Evolutionary conservation across 495 filamentous ascomycete species (phyloP), one percentile per base, ranked within the genome.

Genomic region (Xylaria grammica): DNA sequence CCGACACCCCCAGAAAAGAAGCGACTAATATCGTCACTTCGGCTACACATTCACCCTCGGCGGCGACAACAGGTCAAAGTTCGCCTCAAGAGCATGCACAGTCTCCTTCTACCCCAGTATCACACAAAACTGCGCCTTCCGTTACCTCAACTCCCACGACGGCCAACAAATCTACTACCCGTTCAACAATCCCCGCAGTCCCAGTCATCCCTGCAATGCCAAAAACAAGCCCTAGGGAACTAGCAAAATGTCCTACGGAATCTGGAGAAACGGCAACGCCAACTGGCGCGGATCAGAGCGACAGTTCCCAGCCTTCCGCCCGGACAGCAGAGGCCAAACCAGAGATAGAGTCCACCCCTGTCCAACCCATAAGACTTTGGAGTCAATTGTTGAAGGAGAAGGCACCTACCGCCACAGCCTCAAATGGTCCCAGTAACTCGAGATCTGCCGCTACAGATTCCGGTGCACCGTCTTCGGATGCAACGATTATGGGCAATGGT

Each of bases 141-240:
- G 52, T 64, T 26, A 30, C 65, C 9, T 67, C 69, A 22, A 71
- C 74, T 10, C 64, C 78, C 26, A 57, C 69, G 8, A 75, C 83
- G 66, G 49, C 74, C 10, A 67, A 79, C 17, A 84, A 86, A 66
- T 73, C 84, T 8, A 75, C 81, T 10, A 67, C 80, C 34, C 79
- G 80, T 11, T 69, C 85, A 11, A 78, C 80, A 51, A 76, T 86
- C 24, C 89, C 90, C 13, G 79, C 87, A 36, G 75, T 91, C 44
- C 91, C 92, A 4, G 82, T 92, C 32, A 75, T 91, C 24, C 90
- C 92, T 3, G 83, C 84, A 10, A 69, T 92, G 34, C 89, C 88
- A 3, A 91, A 86, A 72, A 67, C 80, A 44, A 62, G 65, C 34
- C 64, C 77, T 1, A 79, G 76, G 38, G 77, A 79, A 1, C 36